Conservation (phyloP, 2,329 filamentous ascomycete species). For the Trichoderma lentiforme region DNA sequence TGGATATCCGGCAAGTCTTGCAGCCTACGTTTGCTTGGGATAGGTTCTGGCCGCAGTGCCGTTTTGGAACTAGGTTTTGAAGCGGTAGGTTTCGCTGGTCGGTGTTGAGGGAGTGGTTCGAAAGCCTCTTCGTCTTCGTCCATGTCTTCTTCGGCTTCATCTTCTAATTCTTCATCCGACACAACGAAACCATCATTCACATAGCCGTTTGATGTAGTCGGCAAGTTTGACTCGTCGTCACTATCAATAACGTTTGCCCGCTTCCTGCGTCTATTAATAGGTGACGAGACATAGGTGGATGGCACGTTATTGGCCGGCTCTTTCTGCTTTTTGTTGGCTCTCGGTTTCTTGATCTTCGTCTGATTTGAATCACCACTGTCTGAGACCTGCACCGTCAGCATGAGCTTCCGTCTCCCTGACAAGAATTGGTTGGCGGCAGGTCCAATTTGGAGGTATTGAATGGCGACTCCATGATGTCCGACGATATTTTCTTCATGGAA, state of each 20-base stretch:
- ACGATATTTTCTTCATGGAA: slow-evolving; percentile 64
- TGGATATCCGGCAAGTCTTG: slow-evolving; percentile 57
- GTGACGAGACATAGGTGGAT: slow-evolving; percentile 52
- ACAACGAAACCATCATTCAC: slow-evolving; percentile 49
- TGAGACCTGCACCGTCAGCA: slow-evolving; percentile 41
- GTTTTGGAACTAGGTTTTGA: slow-evolving; percentile 28
- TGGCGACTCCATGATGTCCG: slow-evolving; percentile 59
- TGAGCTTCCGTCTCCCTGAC: slow-evolving; percentile 43
- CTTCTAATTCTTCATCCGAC: slow-evolving; percentile 34
- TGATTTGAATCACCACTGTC: slow-evolving; percentile 31
- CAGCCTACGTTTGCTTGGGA: slow-evolving; percentile 54
- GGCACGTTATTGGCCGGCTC: slow-evolving; percentile 39
- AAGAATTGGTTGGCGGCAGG: slow-evolving; percentile 43
- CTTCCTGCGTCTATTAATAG: slow-evolving; percentile 38
- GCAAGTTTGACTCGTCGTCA: slow-evolving; percentile 35
- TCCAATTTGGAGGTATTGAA: slow-evolving; percentile 64
- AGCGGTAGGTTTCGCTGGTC: slow-evolving; percentile 32
- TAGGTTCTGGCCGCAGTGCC: slow-evolving; percentile 49
- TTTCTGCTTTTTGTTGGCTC: slow-evolving; percentile 35
- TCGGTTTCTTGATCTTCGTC: slow-evolving; percentile 34
- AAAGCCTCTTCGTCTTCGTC: slow-evolving; percentile 40
- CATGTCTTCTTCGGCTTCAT: slow-evolving; percentile 35
- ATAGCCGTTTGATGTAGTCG: slow-evolving; percentile 46
- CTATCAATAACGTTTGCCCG: slow-evolving; percentile 24
- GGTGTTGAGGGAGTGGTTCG: slow-evolving; percentile 39